Conservation (phyloP, 495 filamentous ascomycete genomes). For the Trichoderma reesei region DNA sequence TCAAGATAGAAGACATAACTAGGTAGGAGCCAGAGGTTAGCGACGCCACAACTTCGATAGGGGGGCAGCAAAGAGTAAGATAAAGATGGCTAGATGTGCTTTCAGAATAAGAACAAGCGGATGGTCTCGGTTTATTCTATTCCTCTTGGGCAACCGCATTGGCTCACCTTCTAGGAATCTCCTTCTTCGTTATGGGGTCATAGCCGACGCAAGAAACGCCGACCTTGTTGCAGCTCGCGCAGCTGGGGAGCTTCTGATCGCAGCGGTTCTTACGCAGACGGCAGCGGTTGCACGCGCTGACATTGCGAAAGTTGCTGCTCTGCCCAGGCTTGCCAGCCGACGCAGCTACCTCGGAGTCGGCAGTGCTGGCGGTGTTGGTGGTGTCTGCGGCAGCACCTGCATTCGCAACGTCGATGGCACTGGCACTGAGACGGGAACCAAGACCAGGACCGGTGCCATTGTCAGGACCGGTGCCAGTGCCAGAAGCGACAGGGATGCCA, state of each 20-base stretch:
- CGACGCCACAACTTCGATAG: conserved; percentile 7
- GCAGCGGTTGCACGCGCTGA: conserved; percentile 91
- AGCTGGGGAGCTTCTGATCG: conserved; percentile 83
- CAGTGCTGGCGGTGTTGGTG: not conserved
- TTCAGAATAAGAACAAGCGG: not conserved
- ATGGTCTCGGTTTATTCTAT: not conserved
- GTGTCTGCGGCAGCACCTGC: not conserved
- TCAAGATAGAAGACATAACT: conserved; percentile 95
- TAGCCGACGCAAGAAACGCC: conserved; percentile 84
- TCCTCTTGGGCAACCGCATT: not conserved
- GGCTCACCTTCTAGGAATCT: conserved; percentile 71
- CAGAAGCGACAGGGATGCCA: conserved; percentile 17
- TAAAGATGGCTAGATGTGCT: not conserved
- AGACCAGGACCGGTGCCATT: conserved; percentile 22
- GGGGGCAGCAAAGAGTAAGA: not conserved
- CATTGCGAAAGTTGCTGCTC: conserved; percentile 70
- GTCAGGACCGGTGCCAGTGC: conserved; percentile 30
- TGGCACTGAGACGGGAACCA: conserved; percentile 9
- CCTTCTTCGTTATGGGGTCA: conserved; percentile 89
- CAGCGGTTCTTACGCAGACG: conserved; percentile 88
- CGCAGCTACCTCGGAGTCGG: not conserved
- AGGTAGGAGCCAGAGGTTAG: conserved; percentile 14
- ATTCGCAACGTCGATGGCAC: conserved; percentile 8
- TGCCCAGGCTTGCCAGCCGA: conserved; percentile 31
- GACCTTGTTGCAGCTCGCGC: conserved; percentile 84